Base-by-base conservation (phyloP, 257 asterid species). In the Nicotiana benthamiana region DNA sequence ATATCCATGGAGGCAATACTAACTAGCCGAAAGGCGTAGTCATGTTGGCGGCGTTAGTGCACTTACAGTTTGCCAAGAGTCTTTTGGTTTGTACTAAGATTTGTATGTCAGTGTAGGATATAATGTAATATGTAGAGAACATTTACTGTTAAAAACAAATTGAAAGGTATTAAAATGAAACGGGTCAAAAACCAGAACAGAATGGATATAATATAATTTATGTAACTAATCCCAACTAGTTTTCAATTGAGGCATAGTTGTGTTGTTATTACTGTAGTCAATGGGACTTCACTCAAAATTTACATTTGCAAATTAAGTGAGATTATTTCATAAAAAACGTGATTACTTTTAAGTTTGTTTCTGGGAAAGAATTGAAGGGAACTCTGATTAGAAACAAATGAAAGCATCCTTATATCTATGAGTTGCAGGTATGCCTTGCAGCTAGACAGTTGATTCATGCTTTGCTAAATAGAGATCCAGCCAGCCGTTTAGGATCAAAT, bases 391-490 rank as follows among this genome's bases (percentile, higher is more conserved):
- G 40, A 74, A 48, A 74, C 79, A 48, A 74, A 48, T 3, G 79
- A 74, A 48, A 48, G 6, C 40, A 48, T 24, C 40, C 26, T 30
- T 67, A 59, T 84, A 67, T 82, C 56, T 28, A 79, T 15, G 43
- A 27, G 82, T 86, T 82, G 59, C 89, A 95, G 99, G 95, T 87
- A 54, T 87, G 88, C 77, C 95, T 93, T 15, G 86, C 93, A 56
- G 99, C 92, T 56, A 90, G 96, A 81, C 99, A 95, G 86, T 78
- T 95, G 86, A 90, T 95, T 46, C 88, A 93, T 84, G 92, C 96
- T 60, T 77, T 95, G 83, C 80, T 95, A 57, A 84, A 90, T 76
- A 93, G 94, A 84, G 98, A 95, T 86, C 98, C 99, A 28, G 90
- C 82, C 3, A 83, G 84, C 80, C 98, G 99, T 63, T 80, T 95